Evolutionary conservation across 495 filamentous ascomycete genomes (phyloP).

Genomic region (Aspergillus avenaceus): DNA sequence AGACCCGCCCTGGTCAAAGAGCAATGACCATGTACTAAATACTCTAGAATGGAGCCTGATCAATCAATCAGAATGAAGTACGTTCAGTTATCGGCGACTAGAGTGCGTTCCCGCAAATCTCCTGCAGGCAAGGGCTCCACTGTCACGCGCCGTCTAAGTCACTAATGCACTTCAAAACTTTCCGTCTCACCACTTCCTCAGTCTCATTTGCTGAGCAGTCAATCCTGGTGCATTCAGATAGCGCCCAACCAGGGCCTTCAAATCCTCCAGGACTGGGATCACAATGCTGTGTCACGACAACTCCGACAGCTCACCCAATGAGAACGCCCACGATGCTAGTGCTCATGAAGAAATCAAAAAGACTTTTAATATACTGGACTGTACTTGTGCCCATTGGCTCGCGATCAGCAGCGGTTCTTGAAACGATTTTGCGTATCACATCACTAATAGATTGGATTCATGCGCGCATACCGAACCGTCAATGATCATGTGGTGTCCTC

Average conservation of each 20-base stretch:
- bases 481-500: conserved; percentile 10
- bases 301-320: conserved; percentile 9
- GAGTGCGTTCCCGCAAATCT: conserved; percentile 19
- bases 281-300: neutral
- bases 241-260: conserved; percentile 12
- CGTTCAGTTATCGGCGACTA: conserved; percentile 16
- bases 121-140: conserved; percentile 16
- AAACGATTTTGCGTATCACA: conserved; percentile 6
- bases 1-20: neutral
- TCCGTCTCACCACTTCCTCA: conserved; percentile 4
- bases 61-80: conserved; percentile 14
- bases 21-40: neutral
- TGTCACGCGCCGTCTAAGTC: conserved; percentile 15
- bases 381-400: conserved; percentile 10
- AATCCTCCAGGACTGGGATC: neutral
- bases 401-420: conserved; percentile 1
- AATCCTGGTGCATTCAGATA: conserved; percentile 5
- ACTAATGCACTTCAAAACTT: conserved; percentile 10
- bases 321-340: neutral
- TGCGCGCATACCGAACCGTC: neutral
- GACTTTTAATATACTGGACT: neutral
- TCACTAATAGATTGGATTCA: neutral
- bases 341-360: conserved; percentile 18
- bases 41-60: neutral
- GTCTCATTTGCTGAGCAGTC: conserved; percentile 2